Conservation (phyloP, 768 basidiomycete genomes). For the Daedaleopsis sinensis region DNA sequence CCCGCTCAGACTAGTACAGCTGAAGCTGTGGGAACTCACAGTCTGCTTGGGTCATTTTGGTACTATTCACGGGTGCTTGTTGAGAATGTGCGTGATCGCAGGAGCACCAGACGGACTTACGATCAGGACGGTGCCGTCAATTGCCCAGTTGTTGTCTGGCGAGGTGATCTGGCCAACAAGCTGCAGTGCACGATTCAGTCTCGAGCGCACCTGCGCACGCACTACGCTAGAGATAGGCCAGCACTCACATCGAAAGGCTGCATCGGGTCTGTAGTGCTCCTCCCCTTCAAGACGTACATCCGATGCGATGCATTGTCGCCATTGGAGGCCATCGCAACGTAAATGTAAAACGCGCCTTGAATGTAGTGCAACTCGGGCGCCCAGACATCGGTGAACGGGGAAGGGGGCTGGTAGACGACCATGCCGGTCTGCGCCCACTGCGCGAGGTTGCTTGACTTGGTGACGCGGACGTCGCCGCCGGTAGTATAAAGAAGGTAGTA, state of each 20-base stretch:
- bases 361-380: slow-evolving; percentile 3
- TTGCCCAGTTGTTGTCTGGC: slow-evolving; percentile 4
- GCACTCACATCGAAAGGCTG: slow-evolving; percentile 2
- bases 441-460: background rate
- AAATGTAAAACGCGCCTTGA: slow-evolving; percentile 3
- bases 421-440: slow-evolving; percentile 1
- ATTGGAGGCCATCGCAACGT: slow-evolving; percentile 1
- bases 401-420: background rate
- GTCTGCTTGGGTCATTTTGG: slow-evolving; percentile 1
- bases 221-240: background rate
- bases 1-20: background rate
- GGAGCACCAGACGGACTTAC: background rate
- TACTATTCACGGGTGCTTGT: background rate
- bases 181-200: background rate
- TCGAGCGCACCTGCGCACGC: background rate
- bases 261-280: slow-evolving; percentile 1
- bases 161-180: background rate
- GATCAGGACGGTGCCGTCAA: background rate
- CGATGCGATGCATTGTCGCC: background rate
- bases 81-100: background rate
- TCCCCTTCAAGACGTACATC: slow-evolving; percentile 2
- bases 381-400: background rate
- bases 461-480: background rate
- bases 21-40: background rate
- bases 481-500: slow-evolving; percentile 1